Conservation (phyloP, 2,329 filamentous ascomycete species). For the Dactylellina cionopaga region DNA sequence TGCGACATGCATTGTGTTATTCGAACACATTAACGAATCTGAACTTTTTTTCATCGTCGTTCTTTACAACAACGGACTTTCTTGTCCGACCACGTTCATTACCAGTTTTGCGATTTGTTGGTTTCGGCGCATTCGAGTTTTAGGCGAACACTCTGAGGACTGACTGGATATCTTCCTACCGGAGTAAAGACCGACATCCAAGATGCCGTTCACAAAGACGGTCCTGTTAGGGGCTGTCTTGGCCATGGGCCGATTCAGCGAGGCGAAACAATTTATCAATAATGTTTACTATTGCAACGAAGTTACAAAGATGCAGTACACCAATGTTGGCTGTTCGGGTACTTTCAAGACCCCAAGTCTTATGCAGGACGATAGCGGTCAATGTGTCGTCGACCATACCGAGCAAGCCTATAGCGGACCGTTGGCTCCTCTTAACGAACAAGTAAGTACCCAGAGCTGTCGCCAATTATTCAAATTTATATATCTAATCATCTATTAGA, state of each 20-base stretch:
- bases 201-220: conserved; percentile 41
- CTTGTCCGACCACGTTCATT: conserved; percentile 50
- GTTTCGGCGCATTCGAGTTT: conserved; percentile 13
- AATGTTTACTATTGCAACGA: conserved; percentile 42
- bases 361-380: conserved; percentile 20
- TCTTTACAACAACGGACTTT: conserved; percentile 41
- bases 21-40: conserved; percentile 47
- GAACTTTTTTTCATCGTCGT: conserved; percentile 41
- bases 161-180: conserved; percentile 16
- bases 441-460: conserved; percentile 11
- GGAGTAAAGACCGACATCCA: conserved; percentile 7
- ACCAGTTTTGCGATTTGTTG: conserved; percentile 32
- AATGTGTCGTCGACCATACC: conserved; percentile 20
- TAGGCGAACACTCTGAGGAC: conserved; percentile 27
- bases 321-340: conserved; percentile 42
- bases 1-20: conserved; percentile 48
- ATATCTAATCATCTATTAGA: conserved; percentile 6
- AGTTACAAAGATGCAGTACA: conserved; percentile 47
- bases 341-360: conserved; percentile 35
- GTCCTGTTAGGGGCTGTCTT: conserved; percentile 39
- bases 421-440: conserved; percentile 42
- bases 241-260: conserved; percentile 35
- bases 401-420: conserved; percentile 30
- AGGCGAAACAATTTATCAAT: conserved; percentile 38
- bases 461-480: background rate